These are phyloP conservation scores for Arthroderma sp. DNA, from an alignment of 2,329 filamentous ascomycete species.

Conservation along the genomic window DNA sequence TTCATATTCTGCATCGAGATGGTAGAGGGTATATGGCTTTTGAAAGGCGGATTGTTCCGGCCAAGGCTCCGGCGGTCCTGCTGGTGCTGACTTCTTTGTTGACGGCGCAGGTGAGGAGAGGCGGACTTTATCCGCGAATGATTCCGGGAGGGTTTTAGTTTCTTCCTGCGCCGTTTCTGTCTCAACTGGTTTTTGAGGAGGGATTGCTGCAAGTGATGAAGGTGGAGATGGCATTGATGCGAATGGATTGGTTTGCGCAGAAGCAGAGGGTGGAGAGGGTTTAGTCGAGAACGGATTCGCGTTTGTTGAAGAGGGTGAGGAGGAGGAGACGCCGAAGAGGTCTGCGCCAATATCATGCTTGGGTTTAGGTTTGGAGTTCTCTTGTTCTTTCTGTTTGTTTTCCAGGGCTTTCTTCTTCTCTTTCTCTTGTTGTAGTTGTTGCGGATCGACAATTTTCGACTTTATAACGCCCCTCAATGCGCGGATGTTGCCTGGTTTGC, in stretches of 20 bases:
- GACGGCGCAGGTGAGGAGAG: conserved; percentile 28
- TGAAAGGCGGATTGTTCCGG: conserved; percentile 54
- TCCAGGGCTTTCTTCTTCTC: conserved; percentile 14
- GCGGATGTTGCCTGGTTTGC: conserved; percentile 70
- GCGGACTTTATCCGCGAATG: conserved; percentile 58
- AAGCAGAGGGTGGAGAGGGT: conserved; percentile 21
- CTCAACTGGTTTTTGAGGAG: conserved; percentile 24
- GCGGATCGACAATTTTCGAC: conserved; percentile 22
- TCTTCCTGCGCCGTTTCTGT: conserved; percentile 17
- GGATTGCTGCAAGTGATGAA: conserved; percentile 31
- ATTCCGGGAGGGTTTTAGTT: conserved; percentile 54
- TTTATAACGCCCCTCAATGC: conserved; percentile 55
- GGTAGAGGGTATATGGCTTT: conserved; percentile 58
- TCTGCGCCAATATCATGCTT: conserved; percentile 39
- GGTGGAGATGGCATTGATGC: conserved; percentile 32
- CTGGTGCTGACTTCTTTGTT: conserved; percentile 15
- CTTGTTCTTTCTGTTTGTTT: conserved; percentile 11
- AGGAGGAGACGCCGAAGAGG: conserved; percentile 44
- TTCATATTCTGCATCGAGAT: conserved; percentile 87
- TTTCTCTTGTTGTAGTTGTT: conserved; percentile 9
- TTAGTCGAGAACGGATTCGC: conserved; percentile 45
- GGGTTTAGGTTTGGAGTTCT: conserved; percentile 7
- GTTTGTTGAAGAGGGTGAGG: conserved; percentile 20
- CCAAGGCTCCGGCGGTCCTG: conserved; percentile 52
- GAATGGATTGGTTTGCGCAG: conserved; percentile 45